Evolutionary conservation across 2,329 filamentous ascomycete species (phyloP).

Genomic region (Exophiala bonariae): DNA sequence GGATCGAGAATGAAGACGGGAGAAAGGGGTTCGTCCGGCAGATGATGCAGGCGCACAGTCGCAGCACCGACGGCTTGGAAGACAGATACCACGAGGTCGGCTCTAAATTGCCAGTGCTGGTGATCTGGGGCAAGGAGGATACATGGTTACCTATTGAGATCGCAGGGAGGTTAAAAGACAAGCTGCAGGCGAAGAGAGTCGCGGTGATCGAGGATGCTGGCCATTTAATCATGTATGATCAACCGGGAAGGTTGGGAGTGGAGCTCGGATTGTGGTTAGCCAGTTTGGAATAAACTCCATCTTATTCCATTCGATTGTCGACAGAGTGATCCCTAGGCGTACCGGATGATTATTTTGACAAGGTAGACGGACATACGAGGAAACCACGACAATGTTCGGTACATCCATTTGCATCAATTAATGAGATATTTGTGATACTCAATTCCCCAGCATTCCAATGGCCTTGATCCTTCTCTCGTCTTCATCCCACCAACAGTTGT

Average conservation of each 20-base stretch:
- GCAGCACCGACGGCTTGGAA: slow-evolving; percentile 38
- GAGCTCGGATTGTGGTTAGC: slow-evolving; percentile 40
- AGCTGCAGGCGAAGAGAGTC: slow-evolving; percentile 35
- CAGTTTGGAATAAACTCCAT: not conserved
- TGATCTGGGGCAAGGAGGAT: slow-evolving; percentile 49
- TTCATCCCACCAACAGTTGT: too few relatives aligned
- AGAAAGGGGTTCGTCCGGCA: slow-evolving; percentile 43
- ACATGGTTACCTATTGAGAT: slow-evolving; percentile 44
- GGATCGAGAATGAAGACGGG: slow-evolving; percentile 31
- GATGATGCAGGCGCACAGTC: slow-evolving; percentile 38
- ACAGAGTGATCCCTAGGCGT: too few relatives aligned
- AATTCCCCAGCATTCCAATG: too few relatives aligned
- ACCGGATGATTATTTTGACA: too few relatives aligned
- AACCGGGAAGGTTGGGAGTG: slow-evolving; percentile 39
- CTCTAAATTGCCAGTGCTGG: slow-evolving; percentile 36
- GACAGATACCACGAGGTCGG: slow-evolving; percentile 39
- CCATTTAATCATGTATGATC: slow-evolving; percentile 48
- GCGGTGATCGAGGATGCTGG: slow-evolving; percentile 42
- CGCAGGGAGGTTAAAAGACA: slow-evolving; percentile 34
- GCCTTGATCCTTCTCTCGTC: too few relatives aligned
- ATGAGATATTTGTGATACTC: too few relatives aligned
- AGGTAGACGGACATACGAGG: too few relatives aligned
- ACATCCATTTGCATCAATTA: too few relatives aligned
- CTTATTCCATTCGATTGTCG: too few relatives aligned
- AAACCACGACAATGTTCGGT: too few relatives aligned